Evolutionary conservation across 164 flowering plant genomes (phyloP), one percentile per base, ranked within the genome.

Genomic region (Taxillus chinensis): DNA sequence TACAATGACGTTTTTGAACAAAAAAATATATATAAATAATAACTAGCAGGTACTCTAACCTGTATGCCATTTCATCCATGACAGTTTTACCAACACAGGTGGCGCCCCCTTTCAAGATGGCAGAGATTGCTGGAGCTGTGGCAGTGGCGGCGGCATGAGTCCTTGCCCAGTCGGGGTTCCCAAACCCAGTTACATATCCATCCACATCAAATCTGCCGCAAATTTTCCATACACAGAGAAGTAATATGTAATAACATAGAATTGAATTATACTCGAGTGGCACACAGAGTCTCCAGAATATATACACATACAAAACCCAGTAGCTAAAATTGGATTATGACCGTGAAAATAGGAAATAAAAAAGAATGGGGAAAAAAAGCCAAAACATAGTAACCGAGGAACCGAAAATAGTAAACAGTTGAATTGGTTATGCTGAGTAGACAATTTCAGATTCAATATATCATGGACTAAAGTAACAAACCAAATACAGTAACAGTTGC

Each of bases 21-120:
- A 27, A 27, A 27, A 27, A 0, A 27, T 27, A 27, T 27, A 27
- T 27, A 27, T 27, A 27, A 27, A 27, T 27, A 27, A 27, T 27
- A 45, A 55, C 39, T 5, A 40, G 59, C 14, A 27, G 5, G 16
- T 17, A 11, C 14, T 50, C 74, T 50, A 62, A 92, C 98, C 98
- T 79, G 83, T 85, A 90, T 39, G 97, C 98, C 93, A 92, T 81
- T 79, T 92, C 98, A 83, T 92, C 97, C 98, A 92, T 88, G 64
- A 90, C 80, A 77, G 92, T 85, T 83, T 75, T 86, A 51, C 98
- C 98, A 64, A 88, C 64, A 79, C 83, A 87, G 12, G 87, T 84
- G 60, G 96, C 98, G 57, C 98, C 98, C 41, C 67, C 87, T 6
- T 38, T 66, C 10, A 90, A 66, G 59, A 85, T 37, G 38, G 85